Percentiles rank a stretch among this genome's conserved stretches.
Evolutionary conservation across 1,284 basidiomycete species (phyloP).

Genomic region (Cystobasidium pallidum): DNA sequence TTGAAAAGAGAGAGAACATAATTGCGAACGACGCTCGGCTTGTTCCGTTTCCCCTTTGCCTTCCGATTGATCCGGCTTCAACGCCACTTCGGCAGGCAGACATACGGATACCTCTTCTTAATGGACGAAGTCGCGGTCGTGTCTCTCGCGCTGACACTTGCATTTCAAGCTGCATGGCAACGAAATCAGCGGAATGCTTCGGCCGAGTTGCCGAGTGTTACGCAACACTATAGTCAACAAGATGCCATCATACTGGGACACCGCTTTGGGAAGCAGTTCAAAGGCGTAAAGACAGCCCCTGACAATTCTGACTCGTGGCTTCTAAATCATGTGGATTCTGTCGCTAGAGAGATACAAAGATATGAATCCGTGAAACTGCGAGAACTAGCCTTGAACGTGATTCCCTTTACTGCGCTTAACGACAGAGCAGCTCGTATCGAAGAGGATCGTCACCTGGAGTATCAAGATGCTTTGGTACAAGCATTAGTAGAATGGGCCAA

Average conservation of each 20-base stretch:
- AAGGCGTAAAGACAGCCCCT: background rate
- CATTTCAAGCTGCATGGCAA: constrained; percentile 4
- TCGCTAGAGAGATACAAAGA: constrained; percentile 12
- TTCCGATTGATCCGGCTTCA: background rate
- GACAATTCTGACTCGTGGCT: constrained; percentile 3
- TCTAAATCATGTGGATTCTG: background rate
- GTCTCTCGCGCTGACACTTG: constrained; percentile 1
- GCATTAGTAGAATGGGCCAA: constrained; percentile 61
- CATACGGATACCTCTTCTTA: background rate
- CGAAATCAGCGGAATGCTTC: background rate
- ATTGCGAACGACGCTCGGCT: too few species aligned
- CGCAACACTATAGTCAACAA: background rate
- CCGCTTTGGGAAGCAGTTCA: background rate
- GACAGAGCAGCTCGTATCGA: background rate
- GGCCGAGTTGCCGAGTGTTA: background rate
- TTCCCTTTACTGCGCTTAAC: constrained; percentile 33
- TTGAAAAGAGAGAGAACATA: too few species aligned
- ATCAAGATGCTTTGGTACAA: constrained; percentile 56
- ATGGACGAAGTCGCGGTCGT: constrained; percentile 1
- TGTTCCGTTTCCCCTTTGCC: background rate
- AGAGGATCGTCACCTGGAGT: constrained; percentile 7
- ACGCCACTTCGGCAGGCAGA: background rate
- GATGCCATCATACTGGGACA: background rate
- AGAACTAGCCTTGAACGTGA: constrained; percentile 33
- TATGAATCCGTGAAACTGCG: constrained; percentile 20